Base-by-base conservation (phyloP, 345 rosid genomes). In the Eucalyptus sp. region DNA sequence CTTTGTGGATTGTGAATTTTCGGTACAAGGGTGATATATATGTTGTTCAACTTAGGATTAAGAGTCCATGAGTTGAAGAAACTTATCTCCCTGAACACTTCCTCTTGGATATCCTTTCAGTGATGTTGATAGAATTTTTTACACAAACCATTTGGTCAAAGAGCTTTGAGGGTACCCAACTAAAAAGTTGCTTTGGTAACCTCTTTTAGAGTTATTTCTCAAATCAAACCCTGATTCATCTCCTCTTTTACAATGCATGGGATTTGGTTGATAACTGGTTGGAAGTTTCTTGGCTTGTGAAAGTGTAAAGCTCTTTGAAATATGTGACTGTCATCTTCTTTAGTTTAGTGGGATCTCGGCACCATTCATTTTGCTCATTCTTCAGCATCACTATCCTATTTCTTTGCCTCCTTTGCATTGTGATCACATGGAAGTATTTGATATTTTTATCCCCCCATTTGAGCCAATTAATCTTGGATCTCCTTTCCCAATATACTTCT, bases 201-300 rank as follows among this genome's bases (percentile, higher is more conserved):
- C 58, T 52, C 25, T 52, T 52, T 52, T 52, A 52, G 25, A 52
- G 25, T 52, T 20, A 52, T 11, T 5, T 86, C n/a, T 25, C 16
- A 3, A 33, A 9, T 5, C 10, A 85, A 20, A 8, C 1, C 22
- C 1, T 0, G 58, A 52, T 52, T 52, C 58, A 52, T 52, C 58
- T 52, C 25, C 1, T 20, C 25, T 52, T 52, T 52, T 18, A 20
- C 25, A 52, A 52, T 20, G 58, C 58, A 52, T 0, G 0, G 1
- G 25, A 52, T 52, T 52, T 52, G 25, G 25, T 52, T 0, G 25
- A 52, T 52, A 52, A 52, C 10, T 20, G 8, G 1, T 27, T 62
- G n/a, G 8, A 29, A 62, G n/a, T 62, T 27, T 29, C 31, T 62
- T 27, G 31, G 16, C 68, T 8, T 29, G 15, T 29, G 2, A 3